Percentiles rank a stretch among this genome's conserved stretches.
Conservation (phyloP, 1,139 yeast genomes). For the Geotrichum cucujoidarum region DNA sequence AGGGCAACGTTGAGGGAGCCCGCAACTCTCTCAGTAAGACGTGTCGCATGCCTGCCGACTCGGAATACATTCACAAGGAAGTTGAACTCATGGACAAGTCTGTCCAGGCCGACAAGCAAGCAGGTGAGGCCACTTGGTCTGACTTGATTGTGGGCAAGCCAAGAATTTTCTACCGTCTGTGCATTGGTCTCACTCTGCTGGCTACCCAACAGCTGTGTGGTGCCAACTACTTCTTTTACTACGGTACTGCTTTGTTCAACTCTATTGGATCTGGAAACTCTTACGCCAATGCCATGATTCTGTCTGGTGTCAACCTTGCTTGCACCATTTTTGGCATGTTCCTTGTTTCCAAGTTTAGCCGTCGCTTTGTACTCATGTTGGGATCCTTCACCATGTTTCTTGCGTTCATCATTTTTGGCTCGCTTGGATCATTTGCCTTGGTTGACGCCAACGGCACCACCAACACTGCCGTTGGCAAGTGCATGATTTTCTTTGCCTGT, state of each 20-base stretch:
- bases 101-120: constrained; percentile 56
- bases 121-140: constrained; percentile 65
- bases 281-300: constrained; percentile 67
- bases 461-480: constrained; percentile 54
- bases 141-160: constrained; percentile 65
- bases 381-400: constrained; percentile 64
- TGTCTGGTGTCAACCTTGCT: constrained; percentile 73
- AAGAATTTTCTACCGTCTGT: constrained; percentile 57
- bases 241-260: constrained; percentile 70
- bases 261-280: constrained; percentile 64
- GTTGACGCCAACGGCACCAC: background rate
- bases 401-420: constrained; percentile 61
- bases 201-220: constrained; percentile 75
- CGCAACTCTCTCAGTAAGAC: constrained; percentile 55
- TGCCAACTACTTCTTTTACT: constrained; percentile 76
- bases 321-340: constrained; percentile 67
- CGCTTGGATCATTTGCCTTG: constrained; percentile 51
- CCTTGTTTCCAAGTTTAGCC: constrained; percentile 64
- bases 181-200: constrained; percentile 62
- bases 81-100: constrained; percentile 58
- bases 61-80: constrained; percentile 54
- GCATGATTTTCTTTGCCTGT: constrained; percentile 74
- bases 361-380: constrained; percentile 58
- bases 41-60: constrained; percentile 57
- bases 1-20: constrained; percentile 53